Evolutionary conservation across 2,329 filamentous ascomycete species (phyloP), one percentile per base, ranked within the genome.

Genomic region (Paraphaeosphaeria minitans): DNA sequence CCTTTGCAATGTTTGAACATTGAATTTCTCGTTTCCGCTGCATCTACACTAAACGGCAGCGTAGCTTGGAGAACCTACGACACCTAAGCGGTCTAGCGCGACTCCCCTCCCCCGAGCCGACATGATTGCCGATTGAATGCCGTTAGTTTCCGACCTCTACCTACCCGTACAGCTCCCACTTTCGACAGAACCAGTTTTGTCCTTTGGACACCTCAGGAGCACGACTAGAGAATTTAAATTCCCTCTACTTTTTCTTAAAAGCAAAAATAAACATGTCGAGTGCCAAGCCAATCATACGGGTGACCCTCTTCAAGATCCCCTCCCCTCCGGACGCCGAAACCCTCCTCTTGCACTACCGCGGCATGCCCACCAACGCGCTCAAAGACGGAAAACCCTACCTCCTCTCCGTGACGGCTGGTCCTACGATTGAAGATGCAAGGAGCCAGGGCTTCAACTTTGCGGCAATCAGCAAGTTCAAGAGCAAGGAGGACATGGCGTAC

Each of bases 331-430:
- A 60, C 47, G 45, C 41, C 16, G 39, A 57, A 43, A 60, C 53
- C 22, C 53, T 62, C 6, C 29, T 62, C 7, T 43, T 16, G 2
- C 29, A 52, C 29, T 62, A 55, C 46, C 48, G 43, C 33, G 33
- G 19, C 16, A 53, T 57, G 35, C n/a, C 27, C n/a, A 19, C n/a
- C 5, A 49, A 56, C 35, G 59, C 57, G 14, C 14, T 54, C 41
- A 62, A 60, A 48, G 60, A 89, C 66, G 87, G 86, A 63, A 85
- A 88, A 71, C 86, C 87, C 1, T 91, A 90, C 72, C 88, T 91
- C 64, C 74, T 87, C 41, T 81, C 81, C 58, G 77, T 84, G 63
- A 79, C 73, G 22, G 85, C 83, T 13, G 84, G 84, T 24, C 75
- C 77, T 24, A 81, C 83, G 7, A 75, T 83, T 58, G 78, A 81